Evolutionary conservation across 129 eudicot species (phyloP), one percentile per base, ranked within the genome.

Genomic region (Dittrichia graveolens): DNA sequence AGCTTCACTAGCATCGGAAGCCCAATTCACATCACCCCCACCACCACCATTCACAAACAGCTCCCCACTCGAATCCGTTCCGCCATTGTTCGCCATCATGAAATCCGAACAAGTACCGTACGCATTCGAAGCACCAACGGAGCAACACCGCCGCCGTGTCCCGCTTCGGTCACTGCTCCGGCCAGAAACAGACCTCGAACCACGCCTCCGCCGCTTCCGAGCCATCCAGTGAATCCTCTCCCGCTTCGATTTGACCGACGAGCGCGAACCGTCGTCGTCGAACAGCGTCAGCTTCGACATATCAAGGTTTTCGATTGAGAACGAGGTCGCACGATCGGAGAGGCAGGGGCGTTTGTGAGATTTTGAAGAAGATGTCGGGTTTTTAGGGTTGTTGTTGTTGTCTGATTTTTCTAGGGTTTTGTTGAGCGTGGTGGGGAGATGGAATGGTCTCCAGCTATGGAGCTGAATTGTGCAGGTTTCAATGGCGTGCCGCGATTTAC

Each of bases 51-150:
- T 85, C 34, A 85, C 84, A 87, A 92, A 92, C 85, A 89, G 45
- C 83, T 92, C 98, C 61, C 98, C 98, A 62, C 96, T 92, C 43
- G 98, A 89, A 84, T 92, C 98, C 41, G 98, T 92, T n/a, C 95
- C 97, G 0, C 79, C 86, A 14, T 77, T 77, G 59, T 67, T 77
- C 45, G 87, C 87, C 88, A 89, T 85, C 79, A 84, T 84, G 50
- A 89, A 85, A 78, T 92, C 98, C 8, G 98, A 92, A 73, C 96
- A 89, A 4, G 98, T 89, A 3, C 87, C 96, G 12, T 86, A 82
- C 1, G 95, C 95, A 65, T 79, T 88, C 52, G 97, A 87, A 6
- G 93, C 96, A 38, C 90, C 88, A 5, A 83, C 89, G 0, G 95
- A 89, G 40, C 97, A 85, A 54, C 91, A 79, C 87, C 95, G 54